Evolutionary conservation across 2,329 filamentous ascomycete species (phyloP).

Genomic region (Hymenoscyphus occultus): DNA sequence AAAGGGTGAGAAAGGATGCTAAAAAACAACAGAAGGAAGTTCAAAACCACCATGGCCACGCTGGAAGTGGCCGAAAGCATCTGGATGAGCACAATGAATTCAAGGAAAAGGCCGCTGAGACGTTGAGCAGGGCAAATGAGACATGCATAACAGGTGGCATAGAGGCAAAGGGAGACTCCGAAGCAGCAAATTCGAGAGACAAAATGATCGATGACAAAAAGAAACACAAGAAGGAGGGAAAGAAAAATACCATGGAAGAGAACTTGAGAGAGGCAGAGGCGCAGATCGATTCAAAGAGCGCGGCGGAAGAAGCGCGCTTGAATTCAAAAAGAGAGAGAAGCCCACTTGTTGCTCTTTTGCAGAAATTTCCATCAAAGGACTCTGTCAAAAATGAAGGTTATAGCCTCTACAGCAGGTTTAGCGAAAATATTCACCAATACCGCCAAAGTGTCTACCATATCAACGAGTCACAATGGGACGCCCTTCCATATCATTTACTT

Average conservation of each 20-base stretch:
- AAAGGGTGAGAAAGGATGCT: not conserved
- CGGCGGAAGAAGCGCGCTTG: not conserved
- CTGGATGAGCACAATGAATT: too few species aligned
- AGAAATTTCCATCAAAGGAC: not conserved
- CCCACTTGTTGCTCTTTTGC: not conserved
- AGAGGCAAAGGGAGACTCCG: not conserved
- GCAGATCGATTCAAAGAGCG: too few species aligned
- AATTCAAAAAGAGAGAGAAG: not conserved
- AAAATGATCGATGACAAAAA: not conserved
- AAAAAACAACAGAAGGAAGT: not conserved
- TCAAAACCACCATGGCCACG: too few species aligned
- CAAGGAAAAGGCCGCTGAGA: not conserved
- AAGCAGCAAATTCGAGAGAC: too few species aligned
- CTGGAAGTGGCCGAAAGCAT: too few species aligned
- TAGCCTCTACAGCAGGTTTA: not conserved
- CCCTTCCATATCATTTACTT: not conserved
- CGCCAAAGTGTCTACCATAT: not conserved
- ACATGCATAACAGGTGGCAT: not conserved
- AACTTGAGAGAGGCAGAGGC: too few species aligned
- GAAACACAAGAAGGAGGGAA: not conserved
- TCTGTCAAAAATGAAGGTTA: not conserved
- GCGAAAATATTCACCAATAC: not conserved
- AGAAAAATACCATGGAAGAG: too few species aligned
- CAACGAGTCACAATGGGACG: not conserved
- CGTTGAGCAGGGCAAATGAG: not conserved